A percentile compares a stretch with the other conserved stretches of the same genome.
Evolutionary conservation across 2,329 filamentous ascomycete genomes (phyloP).

Genomic region (Fusarium liriodendri): DNA sequence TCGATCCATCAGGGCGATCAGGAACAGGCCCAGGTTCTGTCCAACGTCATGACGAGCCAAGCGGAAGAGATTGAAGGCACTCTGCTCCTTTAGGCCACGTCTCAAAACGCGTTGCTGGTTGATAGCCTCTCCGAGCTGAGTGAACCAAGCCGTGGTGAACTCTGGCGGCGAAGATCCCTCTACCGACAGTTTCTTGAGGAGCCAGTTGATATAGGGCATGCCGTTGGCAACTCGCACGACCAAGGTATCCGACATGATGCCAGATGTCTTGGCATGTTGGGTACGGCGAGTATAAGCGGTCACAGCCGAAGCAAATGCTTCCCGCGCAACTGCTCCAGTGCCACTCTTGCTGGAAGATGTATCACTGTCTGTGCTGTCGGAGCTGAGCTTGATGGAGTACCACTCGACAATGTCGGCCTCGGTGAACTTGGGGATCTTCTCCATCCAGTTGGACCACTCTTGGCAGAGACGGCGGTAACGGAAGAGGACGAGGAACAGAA

Average conservation of each 20-base stretch:
- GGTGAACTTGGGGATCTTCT: slow-evolving; percentile 23
- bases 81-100: slow-evolving; percentile 31
- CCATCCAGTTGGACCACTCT: slow-evolving; percentile 33
- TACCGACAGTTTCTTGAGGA: slow-evolving; percentile 22
- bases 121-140: slow-evolving; percentile 18
- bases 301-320: slow-evolving; percentile 13
- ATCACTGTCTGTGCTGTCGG: neutral
- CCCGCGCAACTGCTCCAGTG: neutral
- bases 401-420: slow-evolving; percentile 28
- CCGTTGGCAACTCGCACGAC: slow-evolving; percentile 19
- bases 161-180: neutral
- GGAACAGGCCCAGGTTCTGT: slow-evolving; percentile 30
- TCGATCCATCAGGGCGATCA: slow-evolving; percentile 33
- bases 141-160: slow-evolving; percentile 35
- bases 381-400: slow-evolving; percentile 12
- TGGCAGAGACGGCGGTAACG: slow-evolving; percentile 28
- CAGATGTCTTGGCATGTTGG: neutral
- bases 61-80: slow-evolving; percentile 25
- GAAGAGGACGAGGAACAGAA: slow-evolving; percentile 9
- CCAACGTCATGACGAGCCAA: slow-evolving; percentile 29
- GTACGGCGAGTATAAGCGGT: slow-evolving; percentile 15
- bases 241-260: slow-evolving; percentile 13
- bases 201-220: slow-evolving; percentile 30
- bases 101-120: slow-evolving; percentile 23
- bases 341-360: neutral